Base-by-base conservation (phyloP, 169 alveolate species). In the Amoebophrya sp. region DNA sequence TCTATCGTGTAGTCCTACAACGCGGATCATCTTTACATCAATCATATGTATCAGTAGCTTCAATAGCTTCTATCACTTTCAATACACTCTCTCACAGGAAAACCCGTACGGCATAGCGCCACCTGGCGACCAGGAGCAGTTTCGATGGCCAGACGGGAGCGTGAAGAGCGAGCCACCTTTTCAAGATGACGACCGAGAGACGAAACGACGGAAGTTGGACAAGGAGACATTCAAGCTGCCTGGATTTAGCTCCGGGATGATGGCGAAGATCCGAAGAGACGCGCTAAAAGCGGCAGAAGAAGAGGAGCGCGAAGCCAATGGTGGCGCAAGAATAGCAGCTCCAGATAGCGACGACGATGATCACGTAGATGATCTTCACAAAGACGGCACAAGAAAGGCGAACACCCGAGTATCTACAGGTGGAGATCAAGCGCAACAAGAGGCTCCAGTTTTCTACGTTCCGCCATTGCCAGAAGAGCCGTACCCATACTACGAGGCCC, bases 241-340 rank as follows among this genome's bases (percentile, higher is more conserved):
- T 1, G 83, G 83, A 18, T 65, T 65, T 26, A 12, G 36, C 83
- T 29, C 83, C 12, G 83, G 83, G 2, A 65, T 65, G 83, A 1
- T 65, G 83, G 83, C 83, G 83, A 65, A 65, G 33, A 65, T 65
- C 26, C 83, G 83, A 29, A 65, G n/a, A 36, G 83, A 65, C 83
- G 83, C 83, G 36, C 36, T 26, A 18, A 18, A 65, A 1, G 33
- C 2, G 83, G 2, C 2, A 29, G 26, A 12, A 36, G 33, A 65
- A 36, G 83, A 65, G 83, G 26, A 65, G 26, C 33, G 2, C 39
- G 83, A 65, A 26, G 33, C 2, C 39, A n/a, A n/a, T n/a, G n/a
- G n/a, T n/a, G n/a, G n/a, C n/a, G n/a, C n/a, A n/a, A n/a, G n/a
- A n/a, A n/a, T n/a, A n/a, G 36, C 39, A 26, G n/a, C 12, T 29